Evolutionary conservation across 768 basidiomycete species (phyloP), one percentile per base, ranked within the genome.

Genomic region (Termitomyces sp.): DNA sequence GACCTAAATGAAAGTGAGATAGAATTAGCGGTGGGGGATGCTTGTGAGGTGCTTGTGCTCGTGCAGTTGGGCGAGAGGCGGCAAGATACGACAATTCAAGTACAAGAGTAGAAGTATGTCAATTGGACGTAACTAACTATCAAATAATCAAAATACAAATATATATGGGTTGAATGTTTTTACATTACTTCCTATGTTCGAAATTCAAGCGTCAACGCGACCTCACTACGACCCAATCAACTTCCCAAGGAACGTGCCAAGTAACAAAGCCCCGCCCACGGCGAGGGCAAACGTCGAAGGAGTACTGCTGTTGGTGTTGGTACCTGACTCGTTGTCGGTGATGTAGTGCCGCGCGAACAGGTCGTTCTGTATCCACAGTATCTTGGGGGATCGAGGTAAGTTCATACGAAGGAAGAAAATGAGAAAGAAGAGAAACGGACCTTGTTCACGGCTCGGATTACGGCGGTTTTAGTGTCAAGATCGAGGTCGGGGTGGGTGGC

Each of bases 1-100:
- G 62, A 93, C 91, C 75, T 74, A 45, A 16, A 2, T 22, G 2
- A n/a, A n/a, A n/a, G n/a, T n/a, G n/a, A n/a, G n/a, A n/a, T n/a
- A n/a, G n/a, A n/a, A n/a, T n/a, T n/a, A n/a, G n/a, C n/a, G n/a
- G n/a, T n/a, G n/a, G n/a, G n/a, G n/a, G n/a, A n/a, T n/a, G n/a
- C n/a, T n/a, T n/a, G n/a, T n/a, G n/a, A n/a, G n/a, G n/a, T n/a
- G n/a, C n/a, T n/a, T n/a, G n/a, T n/a, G n/a, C n/a, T n/a, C n/a
- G n/a, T n/a, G n/a, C n/a, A n/a, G n/a, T n/a, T n/a, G n/a, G n/a
- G n/a, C n/a, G n/a, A n/a, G n/a, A n/a, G n/a, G n/a, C n/a, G n/a
- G n/a, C n/a, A n/a, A n/a, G n/a, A n/a, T n/a, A n/a, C n/a, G n/a
- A n/a, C n/a, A n/a, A n/a, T n/a, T n/a, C n/a, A n/a, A n/a, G n/a